Evolutionary conservation across 352 stramenopile genomes (phyloP).

Genomic region (Phytopythium oedochilum): DNA sequence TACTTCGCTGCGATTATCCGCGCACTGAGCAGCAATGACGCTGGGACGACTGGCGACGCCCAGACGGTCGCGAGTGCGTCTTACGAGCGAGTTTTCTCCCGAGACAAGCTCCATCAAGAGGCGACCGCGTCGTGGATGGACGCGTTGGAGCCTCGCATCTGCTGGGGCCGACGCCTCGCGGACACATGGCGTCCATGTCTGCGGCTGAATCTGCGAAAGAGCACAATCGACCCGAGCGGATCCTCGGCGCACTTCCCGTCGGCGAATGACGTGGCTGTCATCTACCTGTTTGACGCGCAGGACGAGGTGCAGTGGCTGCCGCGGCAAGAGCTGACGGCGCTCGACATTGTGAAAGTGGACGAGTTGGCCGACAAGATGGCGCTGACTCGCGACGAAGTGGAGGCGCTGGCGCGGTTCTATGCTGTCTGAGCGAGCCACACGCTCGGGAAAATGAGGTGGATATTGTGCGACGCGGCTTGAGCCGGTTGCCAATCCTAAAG

Average conservation of each 20-base stretch:
- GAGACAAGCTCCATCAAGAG: neutral
- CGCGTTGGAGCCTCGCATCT: neutral
- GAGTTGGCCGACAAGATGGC: neutral
- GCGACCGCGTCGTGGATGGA: neutral
- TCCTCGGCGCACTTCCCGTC: neutral
- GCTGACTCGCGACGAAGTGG: neutral
- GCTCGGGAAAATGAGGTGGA: too few species aligned
- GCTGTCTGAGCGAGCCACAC: too few species aligned
- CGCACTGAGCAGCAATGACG: neutral
- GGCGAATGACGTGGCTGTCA: neutral
- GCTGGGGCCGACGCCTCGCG: neutral
- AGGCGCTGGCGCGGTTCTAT: neutral
- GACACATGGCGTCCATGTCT: neutral
- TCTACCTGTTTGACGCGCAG: neutral
- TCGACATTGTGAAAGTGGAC: neutral
- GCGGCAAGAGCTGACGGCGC: neutral
- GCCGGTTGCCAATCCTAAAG: too few species aligned
- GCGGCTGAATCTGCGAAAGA: neutral
- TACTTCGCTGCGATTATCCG: neutral
- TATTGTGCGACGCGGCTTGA: too few species aligned
- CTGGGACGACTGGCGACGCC: neutral
- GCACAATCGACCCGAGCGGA: neutral
- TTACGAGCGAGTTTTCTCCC: conserved; percentile 1
- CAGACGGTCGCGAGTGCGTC: neutral
- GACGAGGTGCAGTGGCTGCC: conserved; percentile 1